Evolutionary conservation across 2,329 filamentous ascomycete species (phyloP).

Genomic region (Leptographium wingfieldii): DNA sequence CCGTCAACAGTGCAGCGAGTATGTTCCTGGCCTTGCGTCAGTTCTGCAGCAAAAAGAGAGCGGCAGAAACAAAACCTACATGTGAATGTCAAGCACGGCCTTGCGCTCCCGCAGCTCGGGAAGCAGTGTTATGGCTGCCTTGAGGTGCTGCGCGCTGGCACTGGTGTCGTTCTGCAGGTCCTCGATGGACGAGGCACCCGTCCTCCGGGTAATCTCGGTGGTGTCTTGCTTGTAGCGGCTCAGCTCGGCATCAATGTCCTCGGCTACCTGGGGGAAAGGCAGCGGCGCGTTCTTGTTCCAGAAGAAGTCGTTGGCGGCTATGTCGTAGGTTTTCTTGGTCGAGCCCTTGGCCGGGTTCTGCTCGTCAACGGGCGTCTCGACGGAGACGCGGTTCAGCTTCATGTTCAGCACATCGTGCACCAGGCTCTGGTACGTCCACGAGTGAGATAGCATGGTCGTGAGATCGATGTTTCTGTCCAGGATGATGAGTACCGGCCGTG

Average conservation of each 20-base stretch:
- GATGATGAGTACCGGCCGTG: constrained; percentile 80
- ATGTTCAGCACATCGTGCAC: constrained; percentile 51
- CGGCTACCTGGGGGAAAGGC: constrained; percentile 90
- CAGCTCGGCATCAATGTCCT: constrained; percentile 82
- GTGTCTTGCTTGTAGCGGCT: constrained; percentile 94
- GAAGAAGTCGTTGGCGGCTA: constrained; percentile 87
- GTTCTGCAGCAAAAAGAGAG: not conserved
- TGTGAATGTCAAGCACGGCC: constrained; percentile 91
- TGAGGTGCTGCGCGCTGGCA: constrained; percentile 84
- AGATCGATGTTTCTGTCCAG: constrained; percentile 93
- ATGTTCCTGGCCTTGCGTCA: constrained; percentile 45
- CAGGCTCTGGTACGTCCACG: constrained; percentile 67
- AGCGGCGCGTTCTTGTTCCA: constrained; percentile 86
- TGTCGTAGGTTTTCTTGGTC: constrained; percentile 82
- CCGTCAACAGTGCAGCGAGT: constrained; percentile 58
- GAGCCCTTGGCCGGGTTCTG: constrained; percentile 58
- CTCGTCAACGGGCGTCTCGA: constrained; percentile 73
- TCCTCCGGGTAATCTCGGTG: constrained; percentile 87
- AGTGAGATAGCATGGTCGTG: constrained; percentile 97
- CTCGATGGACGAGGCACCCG: constrained; percentile 82
- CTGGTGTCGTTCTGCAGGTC: constrained; percentile 83
- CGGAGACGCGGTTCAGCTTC: constrained; percentile 72
- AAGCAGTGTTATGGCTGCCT: constrained; percentile 84
- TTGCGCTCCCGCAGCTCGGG: constrained; percentile 90
- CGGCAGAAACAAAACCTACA: constrained; percentile 30